These are phyloP conservation scores for Pistacia integerrima DNA, from an alignment of 345 rosid genomes.

Conservation along the genomic window DNA sequence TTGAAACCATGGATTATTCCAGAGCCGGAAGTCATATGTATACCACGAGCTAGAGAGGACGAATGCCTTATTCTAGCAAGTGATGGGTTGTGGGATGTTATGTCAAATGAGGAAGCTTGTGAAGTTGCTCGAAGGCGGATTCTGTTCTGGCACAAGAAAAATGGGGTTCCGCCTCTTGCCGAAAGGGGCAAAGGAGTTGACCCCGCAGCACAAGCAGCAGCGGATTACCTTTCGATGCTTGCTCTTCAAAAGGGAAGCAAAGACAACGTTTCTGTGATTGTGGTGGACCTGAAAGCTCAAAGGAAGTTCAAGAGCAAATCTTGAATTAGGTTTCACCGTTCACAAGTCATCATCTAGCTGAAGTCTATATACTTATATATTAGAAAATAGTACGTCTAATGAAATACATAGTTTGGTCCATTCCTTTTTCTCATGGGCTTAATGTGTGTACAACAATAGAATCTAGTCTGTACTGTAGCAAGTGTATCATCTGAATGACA, in stretches of 20 bases:
- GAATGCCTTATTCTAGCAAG: slow-evolving; percentile 75
- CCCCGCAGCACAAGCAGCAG: slow-evolving; percentile 78
- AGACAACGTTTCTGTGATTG: slow-evolving; percentile 83
- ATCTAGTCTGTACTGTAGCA: slow-evolving; percentile 28
- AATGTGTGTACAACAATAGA: slow-evolving; percentile 50
- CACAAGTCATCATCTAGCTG: slow-evolving; percentile 10
- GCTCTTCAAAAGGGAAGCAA: slow-evolving; percentile 83
- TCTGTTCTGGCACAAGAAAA: slow-evolving; percentile 78
- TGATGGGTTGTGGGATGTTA: slow-evolving; percentile 79
- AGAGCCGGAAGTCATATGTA: slow-evolving; percentile 63
- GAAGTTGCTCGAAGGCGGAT: slow-evolving; percentile 72
- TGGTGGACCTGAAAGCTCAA: slow-evolving; percentile 87
- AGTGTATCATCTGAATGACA: slow-evolving; percentile 23
- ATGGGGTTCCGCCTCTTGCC: slow-evolving; percentile 44
- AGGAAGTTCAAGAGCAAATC: slow-evolving; percentile 79
- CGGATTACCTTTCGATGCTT: slow-evolving; percentile 69
- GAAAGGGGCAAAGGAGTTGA: slow-evolving; percentile 74
- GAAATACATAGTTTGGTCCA: slow-evolving; percentile 67
- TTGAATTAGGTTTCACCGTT: slow-evolving; percentile 22
- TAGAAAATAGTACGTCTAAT: slow-evolving; percentile 36
- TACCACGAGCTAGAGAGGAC: slow-evolving; percentile 68
- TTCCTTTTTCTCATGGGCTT: slow-evolving; percentile 76
- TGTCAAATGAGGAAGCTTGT: slow-evolving; percentile 71
- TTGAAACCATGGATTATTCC: slow-evolving; percentile 79
- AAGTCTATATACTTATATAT: slow-evolving; percentile 34